These are phyloP conservation scores for Boeremia exigua DNA, from an alignment of 2,329 filamentous ascomycete genomes.

Conservation along the genomic window DNA sequence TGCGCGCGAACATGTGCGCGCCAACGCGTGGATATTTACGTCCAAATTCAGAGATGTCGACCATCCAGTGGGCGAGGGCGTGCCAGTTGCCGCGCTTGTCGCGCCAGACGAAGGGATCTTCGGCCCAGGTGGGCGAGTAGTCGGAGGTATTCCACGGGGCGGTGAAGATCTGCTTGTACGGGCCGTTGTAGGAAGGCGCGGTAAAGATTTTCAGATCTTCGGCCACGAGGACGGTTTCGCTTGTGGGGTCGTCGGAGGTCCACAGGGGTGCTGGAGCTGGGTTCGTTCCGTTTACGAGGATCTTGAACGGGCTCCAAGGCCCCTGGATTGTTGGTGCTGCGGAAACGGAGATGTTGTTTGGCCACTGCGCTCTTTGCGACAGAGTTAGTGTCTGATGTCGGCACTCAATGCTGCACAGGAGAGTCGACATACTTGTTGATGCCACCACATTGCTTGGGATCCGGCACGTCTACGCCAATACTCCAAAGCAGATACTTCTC, in stretches of 20 bases:
- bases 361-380: conserved; percentile 11
- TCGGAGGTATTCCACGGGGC: conserved; percentile 30
- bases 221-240: conserved; percentile 42
- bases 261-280: conserved; percentile 52
- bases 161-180: conserved; percentile 31
- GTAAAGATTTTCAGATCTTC: conserved; percentile 49
- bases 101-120: conserved; percentile 48
- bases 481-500: conserved; percentile 53
- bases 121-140: conserved; percentile 27
- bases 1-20: conserved; percentile 41
- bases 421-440: conserved; percentile 10
- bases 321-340: conserved; percentile 18
- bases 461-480: conserved; percentile 50
- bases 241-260: conserved; percentile 30
- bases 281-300: conserved; percentile 48
- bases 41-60: conserved; percentile 34
- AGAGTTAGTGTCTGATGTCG: neutral
- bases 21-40: conserved; percentile 43
- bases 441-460: conserved; percentile 22
- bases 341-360: conserved; percentile 30
- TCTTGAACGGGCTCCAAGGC: conserved; percentile 21
- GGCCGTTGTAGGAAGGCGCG: conserved; percentile 33
- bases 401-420: neutral
- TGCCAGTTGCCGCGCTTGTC: conserved; percentile 48
- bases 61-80: conserved; percentile 44